Percentiles rank a stretch among this genome's conserved stretches.
Evolutionary conservation across 257 asterid genomes (phyloP).

Genomic region (Datura wrightii): DNA sequence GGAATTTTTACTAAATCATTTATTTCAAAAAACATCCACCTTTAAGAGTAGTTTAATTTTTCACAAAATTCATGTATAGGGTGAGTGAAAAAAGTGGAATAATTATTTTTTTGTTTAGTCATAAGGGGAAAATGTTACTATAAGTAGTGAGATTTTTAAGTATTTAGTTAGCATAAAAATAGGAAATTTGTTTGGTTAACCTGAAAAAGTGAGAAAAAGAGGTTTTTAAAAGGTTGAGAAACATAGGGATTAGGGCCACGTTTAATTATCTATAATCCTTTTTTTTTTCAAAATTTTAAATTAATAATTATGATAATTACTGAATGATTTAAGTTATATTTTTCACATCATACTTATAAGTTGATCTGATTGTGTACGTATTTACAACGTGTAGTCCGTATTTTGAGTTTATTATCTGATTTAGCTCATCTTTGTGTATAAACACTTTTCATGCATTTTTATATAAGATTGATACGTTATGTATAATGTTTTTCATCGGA

Average conservation of each 20-base stretch:
- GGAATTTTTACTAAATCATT: conserved; percentile 23
- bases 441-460: too few relatives aligned
- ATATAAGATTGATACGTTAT: too few relatives aligned
- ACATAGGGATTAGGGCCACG: conserved; percentile 6
- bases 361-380: neutral
- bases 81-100: conserved; percentile 22
- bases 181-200: conserved; percentile 22
- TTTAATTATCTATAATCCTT: neutral
- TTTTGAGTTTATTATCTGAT: too few relatives aligned
- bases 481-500: too few relatives aligned
- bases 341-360: neutral
- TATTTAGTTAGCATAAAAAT: conserved; percentile 27
- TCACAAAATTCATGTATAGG: neutral
- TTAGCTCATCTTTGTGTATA: too few relatives aligned
- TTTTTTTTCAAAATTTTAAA: neutral
- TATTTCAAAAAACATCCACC: neutral
- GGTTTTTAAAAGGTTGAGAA: conserved; percentile 26
- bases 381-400: neutral
- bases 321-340: neutral
- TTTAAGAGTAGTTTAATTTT: neutral
- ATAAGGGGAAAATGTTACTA: neutral
- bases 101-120: conserved; percentile 20
- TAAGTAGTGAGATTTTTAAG: conserved; percentile 28
- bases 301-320: neutral
- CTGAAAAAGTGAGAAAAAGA: conserved; percentile 16